Conservation (phyloP, 495 filamentous ascomycete genomes). For the Pyrenula massariospora region DNA sequence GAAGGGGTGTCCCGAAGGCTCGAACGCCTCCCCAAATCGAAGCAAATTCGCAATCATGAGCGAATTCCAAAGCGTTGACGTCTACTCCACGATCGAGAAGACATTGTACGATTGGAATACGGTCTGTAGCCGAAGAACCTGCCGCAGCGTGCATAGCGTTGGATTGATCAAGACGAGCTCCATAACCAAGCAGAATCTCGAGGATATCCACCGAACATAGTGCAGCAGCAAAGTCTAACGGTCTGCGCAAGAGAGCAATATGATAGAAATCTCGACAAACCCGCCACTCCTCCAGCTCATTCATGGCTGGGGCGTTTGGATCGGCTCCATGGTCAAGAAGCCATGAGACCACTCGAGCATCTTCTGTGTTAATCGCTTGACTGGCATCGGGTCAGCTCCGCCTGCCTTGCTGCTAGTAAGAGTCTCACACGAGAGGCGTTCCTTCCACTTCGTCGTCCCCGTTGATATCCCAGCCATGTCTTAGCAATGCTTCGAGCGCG, state of each 20-base stretch:
- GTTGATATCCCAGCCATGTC: neutral
- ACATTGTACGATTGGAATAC: neutral
- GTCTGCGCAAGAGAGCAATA: neutral
- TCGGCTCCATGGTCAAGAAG: neutral
- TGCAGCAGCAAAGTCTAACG: neutral
- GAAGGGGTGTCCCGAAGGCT: neutral
- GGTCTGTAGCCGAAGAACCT: neutral
- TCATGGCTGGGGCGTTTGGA: neutral
- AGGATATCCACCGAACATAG: neutral
- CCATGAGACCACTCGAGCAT: neutral
- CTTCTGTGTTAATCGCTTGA: neutral
- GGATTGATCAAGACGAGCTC: neutral
- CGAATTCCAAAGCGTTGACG: neutral
- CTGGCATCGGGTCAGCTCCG: too few relatives aligned
- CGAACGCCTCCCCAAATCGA: neutral
- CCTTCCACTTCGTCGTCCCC: neutral
- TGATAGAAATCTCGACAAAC: neutral
- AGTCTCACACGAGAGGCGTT: neutral
- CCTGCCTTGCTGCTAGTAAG: too few relatives aligned
- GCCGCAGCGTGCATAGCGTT: neutral
- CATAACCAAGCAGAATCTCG: neutral
- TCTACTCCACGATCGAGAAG: neutral
- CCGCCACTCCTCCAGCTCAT: neutral
- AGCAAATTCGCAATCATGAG: neutral
- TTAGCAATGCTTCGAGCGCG: neutral